Percentiles rank a stretch among this genome's conserved stretches.
Evolutionary conservation across 768 basidiomycete species (phyloP).

Genomic region (Leucosporidium yakuticum): DNA sequence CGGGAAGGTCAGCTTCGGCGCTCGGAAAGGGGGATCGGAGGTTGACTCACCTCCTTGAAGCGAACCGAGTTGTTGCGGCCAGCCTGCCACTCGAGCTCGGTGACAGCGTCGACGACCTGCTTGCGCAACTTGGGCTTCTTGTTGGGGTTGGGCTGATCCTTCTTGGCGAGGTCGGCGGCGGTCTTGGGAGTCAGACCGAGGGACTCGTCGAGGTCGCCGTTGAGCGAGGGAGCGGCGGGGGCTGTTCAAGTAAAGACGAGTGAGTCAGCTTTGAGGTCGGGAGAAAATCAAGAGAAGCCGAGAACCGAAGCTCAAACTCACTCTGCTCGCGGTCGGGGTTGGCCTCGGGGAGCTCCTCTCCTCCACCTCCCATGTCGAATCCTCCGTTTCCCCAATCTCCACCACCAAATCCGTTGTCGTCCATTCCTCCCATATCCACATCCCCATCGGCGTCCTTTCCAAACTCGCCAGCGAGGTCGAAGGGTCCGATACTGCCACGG

Average conservation of each 20-base stretch:
- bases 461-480: slow-evolving; percentile 39
- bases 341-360: slow-evolving; percentile 9
- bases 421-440: neutral
- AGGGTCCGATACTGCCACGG: slow-evolving; percentile 52
- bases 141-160: slow-evolving; percentile 48
- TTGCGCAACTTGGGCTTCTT: slow-evolving; percentile 51
- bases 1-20: neutral
- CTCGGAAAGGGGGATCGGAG: neutral
- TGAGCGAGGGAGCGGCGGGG: neutral
- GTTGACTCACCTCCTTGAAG: slow-evolving; percentile 52
- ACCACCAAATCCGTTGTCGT: no score
- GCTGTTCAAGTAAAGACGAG: neutral
- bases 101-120: slow-evolving; percentile 83
- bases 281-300: neutral
- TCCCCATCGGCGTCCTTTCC: neutral
- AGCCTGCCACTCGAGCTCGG: slow-evolving; percentile 57
- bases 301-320: slow-evolving; percentile 33
- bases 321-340: slow-evolving; percentile 51
- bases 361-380: neutral
- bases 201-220: slow-evolving; percentile 17
- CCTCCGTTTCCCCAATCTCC: no score
- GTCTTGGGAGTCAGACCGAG: slow-evolving; percentile 49
- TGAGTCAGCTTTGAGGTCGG: slow-evolving; percentile 3
- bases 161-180: slow-evolving; percentile 43
- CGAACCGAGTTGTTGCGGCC: slow-evolving; percentile 58